Base-by-base conservation (phyloP, 106 monocot species). In the Chionographis japonica region DNA sequence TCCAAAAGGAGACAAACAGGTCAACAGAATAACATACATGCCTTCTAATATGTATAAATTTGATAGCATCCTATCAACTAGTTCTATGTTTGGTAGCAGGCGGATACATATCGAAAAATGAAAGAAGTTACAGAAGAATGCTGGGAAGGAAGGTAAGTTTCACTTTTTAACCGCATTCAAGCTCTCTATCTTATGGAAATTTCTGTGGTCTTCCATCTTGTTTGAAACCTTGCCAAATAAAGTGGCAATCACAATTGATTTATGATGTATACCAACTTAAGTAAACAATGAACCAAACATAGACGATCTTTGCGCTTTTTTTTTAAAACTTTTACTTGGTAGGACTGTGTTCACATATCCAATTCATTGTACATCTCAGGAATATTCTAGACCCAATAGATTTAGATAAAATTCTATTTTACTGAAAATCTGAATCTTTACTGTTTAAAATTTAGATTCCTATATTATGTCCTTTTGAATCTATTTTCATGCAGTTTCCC, bases 51-150 rank as follows among this genome's bases (percentile, higher is more conserved):
- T 57, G 10, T 52, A 11, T 66, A 39, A 27, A 11, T 19, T 70
- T 78, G n/a, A 41, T 56, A 42, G 8, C 9, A 63, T 67, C 38
- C 10, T 12, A 12, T 42, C 51, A 16, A 52, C 40, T 58, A 50
- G 12, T 27, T 56, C 52, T 53, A 36, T 36, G 11, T 61, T 73
- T 78, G 2, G 42, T 68, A 57, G 59, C 80, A 98, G 97, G 78
- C 73, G 36, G 97, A 98, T 70, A 93, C 97, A 62, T 98, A 98
- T 40, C 75, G 92, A 49, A 86, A 79, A 76, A 92, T 98, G 97
- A 87, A 72, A 73, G 72, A 90, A 72, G 73, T 92, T 39, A 98
- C 97, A 16, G 66, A 84, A 57, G 87, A 93, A 13, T 87, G 78
- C 58, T 98, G 97, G 97, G 89, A 88, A 58, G 89, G 75, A 62